Percentiles rank a stretch among this genome's conserved stretches.
Conservation (phyloP, 768 basidiomycete species). For the Russula compacta region DNA sequence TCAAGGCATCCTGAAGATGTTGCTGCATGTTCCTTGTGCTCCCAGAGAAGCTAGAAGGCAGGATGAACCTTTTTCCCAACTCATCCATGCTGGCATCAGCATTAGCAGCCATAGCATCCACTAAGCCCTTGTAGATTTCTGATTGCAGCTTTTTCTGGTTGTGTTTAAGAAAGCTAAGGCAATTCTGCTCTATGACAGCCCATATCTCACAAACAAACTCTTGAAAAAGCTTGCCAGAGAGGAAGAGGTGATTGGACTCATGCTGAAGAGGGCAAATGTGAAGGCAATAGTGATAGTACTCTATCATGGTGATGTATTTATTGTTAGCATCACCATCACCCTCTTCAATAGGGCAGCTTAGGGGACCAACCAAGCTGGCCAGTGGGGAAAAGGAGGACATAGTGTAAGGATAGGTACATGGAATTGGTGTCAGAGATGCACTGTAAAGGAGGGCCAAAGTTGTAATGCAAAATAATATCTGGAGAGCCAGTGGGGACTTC, state of each 20-base stretch:
- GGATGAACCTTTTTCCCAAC: neutral
- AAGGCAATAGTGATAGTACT: neutral
- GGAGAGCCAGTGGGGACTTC: neutral
- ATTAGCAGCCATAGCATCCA: neutral
- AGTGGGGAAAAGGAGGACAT: neutral
- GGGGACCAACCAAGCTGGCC: neutral
- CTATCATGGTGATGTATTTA: neutral
- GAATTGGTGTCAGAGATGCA: neutral
- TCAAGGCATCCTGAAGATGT: neutral
- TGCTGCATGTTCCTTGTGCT: neutral
- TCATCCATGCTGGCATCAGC: neutral
- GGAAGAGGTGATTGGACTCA: neutral
- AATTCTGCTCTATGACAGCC: neutral
- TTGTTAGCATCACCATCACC: neutral
- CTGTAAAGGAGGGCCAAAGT: neutral
- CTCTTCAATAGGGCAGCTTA: neutral
- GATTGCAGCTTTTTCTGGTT: neutral
- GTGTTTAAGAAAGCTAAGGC: neutral
- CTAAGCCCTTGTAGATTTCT: neutral
- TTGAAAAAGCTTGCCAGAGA: neutral
- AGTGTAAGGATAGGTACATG: neutral
- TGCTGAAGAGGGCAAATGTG: neutral
- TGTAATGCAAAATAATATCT: neutral
- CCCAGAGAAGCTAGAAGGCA: neutral
- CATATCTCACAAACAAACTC: neutral